Conservation (phyloP, 31 red algal species). For the Endocladia muricata region DNA sequence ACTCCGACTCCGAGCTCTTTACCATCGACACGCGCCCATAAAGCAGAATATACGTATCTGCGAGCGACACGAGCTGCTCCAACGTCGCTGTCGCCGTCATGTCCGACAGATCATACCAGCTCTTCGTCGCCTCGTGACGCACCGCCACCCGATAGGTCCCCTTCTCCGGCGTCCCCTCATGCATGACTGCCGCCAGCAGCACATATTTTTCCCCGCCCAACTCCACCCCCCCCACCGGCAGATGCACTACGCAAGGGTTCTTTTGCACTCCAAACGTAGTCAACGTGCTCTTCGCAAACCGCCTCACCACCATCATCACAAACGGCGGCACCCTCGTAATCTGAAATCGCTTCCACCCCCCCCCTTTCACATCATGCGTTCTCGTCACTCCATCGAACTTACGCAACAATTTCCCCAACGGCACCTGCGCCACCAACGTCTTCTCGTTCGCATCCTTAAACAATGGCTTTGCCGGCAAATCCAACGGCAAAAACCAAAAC, state of each 20-base stretch:
- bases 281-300: slow-evolving; percentile 67
- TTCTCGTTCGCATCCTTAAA: slow-evolving; percentile 81
- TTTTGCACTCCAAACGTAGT: slow-evolving; percentile 53
- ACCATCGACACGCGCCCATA: slow-evolving; percentile 39
- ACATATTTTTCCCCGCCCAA: slow-evolving; percentile 24
- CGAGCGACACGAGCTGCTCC: slow-evolving; percentile 59
- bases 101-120: slow-evolving; percentile 57
- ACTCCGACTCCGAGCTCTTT: background rate
- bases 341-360: slow-evolving; percentile 23
- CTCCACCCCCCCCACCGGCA: slow-evolving; percentile 28
- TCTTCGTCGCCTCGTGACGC: slow-evolving; percentile 47
- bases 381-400: slow-evolving; percentile 64
- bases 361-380: slow-evolving; percentile 53
- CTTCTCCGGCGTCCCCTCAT: slow-evolving; percentile 42
- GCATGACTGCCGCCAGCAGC: slow-evolving; percentile 42
- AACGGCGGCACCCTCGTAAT: slow-evolving; percentile 33
- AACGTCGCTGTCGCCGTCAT: slow-evolving; percentile 37
- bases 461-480: slow-evolving; percentile 81
- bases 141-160: slow-evolving; percentile 44
- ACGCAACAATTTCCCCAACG: slow-evolving; percentile 46
- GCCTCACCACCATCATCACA: slow-evolving; percentile 52
- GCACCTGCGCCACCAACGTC: slow-evolving; percentile 61
- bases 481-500: slow-evolving; percentile 80
- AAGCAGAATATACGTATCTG: slow-evolving; percentile 62
- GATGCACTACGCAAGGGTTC: slow-evolving; percentile 78